Evolutionary conservation across 2,329 filamentous ascomycete species (phyloP).

Genomic region (Trichoderma aggressivum): DNA sequence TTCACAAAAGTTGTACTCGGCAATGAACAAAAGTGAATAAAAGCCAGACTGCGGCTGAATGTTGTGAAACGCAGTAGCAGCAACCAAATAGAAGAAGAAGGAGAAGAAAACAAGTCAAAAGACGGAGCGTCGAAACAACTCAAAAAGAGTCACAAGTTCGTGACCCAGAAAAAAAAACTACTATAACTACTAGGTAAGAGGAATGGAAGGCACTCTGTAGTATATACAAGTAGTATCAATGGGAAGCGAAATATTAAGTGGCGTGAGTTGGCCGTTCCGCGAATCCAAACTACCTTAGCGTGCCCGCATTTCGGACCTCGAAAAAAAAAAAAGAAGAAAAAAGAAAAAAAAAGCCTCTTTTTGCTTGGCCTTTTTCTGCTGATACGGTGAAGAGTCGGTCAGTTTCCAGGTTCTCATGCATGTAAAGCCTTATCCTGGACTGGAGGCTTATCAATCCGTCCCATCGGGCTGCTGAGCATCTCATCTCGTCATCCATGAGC

Average conservation of each 20-base stretch:
- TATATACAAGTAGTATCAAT: too few relatives aligned
- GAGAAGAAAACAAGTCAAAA: not conserved
- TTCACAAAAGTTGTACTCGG: not conserved
- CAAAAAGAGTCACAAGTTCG: not conserved
- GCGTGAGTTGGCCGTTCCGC: not conserved
- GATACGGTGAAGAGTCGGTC: not conserved
- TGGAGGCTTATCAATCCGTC: not conserved
- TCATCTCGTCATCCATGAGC: not conserved
- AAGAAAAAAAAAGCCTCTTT: not conserved
- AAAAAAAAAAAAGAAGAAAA: not conserved
- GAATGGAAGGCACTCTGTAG: not conserved
- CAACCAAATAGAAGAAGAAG: not conserved
- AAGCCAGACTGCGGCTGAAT: not conserved
- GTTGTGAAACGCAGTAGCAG: not conserved
- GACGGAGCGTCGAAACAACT: not conserved
- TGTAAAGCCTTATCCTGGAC: not conserved
- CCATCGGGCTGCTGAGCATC: not conserved
- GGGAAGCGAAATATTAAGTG: not conserved
- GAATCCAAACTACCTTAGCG: constrained; percentile 8
- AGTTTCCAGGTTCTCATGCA: not conserved
- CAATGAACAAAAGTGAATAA: not conserved
- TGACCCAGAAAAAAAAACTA: not conserved
- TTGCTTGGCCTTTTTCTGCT: not conserved
- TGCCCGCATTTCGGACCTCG: constrained; percentile 4
- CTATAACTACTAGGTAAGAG: too few relatives aligned